A percentile compares a stretch with the other conserved stretches of the same genome.
Conservation (phyloP, 805 yeast genomes). For the Cyberlindnera xylosilytica region DNA sequence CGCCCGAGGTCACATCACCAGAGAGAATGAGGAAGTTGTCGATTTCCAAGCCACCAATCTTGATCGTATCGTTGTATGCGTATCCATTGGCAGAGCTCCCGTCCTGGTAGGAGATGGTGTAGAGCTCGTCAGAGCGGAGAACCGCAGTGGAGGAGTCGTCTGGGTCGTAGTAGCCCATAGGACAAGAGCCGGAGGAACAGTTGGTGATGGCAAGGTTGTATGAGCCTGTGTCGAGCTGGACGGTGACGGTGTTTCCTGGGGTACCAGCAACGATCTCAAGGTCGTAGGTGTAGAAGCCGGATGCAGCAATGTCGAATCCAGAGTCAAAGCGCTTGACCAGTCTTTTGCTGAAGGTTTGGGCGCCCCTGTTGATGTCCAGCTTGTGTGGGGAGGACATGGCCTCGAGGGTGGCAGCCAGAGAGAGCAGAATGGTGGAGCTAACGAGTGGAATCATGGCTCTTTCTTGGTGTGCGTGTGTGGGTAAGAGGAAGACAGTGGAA, state of each 20-base stretch:
- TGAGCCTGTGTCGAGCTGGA: conserved; percentile 22
- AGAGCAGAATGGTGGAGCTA: neutral
- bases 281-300: conserved; percentile 4
- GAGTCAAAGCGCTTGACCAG: conserved; percentile 8
- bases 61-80: conserved; percentile 8
- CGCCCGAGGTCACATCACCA: conserved; percentile 5
- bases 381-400: conserved; percentile 3
- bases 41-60: conserved; percentile 9
- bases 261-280: conserved; percentile 14
- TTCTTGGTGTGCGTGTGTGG: neutral
- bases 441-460: conserved; percentile 6
- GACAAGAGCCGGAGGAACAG: conserved; percentile 4
- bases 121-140: neutral
- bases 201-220: conserved; percentile 6
- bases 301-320: neutral
- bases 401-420: neutral
- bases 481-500: too few species aligned
- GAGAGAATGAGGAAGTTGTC: conserved; percentile 4
- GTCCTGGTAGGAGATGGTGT: neutral
- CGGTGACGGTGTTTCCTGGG: conserved; percentile 16
- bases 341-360: neutral
- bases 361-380: conserved; percentile 4
- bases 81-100: conserved; percentile 15
- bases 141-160: conserved; percentile 4
- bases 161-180: conserved; percentile 7